A percentile compares a stretch with the other conserved stretches of the same genome.
Evolutionary conservation across 768 basidiomycete genomes (phyloP).

Genomic region (Kwoniella shandongensis): DNA sequence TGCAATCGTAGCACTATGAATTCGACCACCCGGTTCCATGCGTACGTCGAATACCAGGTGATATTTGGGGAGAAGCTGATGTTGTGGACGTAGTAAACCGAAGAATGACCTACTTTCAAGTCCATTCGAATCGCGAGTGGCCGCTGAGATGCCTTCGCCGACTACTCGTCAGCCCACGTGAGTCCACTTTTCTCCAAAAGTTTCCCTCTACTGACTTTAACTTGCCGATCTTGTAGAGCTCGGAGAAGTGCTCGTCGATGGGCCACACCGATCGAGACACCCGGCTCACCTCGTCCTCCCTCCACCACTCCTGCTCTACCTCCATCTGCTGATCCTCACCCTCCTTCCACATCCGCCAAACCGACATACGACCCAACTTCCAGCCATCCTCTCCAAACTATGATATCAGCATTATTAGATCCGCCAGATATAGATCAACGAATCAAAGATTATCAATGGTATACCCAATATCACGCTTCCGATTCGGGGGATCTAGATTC

Average conservation of each 20-base stretch:
- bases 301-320: not conserved
- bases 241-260: conserved; percentile 29
- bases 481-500: conserved; percentile 43
- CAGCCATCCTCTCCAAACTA: conserved; percentile 59
- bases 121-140: conserved; percentile 47
- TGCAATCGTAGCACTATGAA: conserved; percentile 51
- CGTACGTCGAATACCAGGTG: conserved; percentile 27
- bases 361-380: conserved; percentile 2
- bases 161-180: conserved; percentile 17
- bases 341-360: not conserved
- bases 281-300: conserved; percentile 17
- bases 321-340: not conserved
- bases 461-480: conserved; percentile 45
- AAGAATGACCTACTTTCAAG: conserved; percentile 35
- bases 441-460: conserved; percentile 42
- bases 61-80: conserved; percentile 1
- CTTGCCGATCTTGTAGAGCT: conserved; percentile 7
- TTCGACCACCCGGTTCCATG: conserved; percentile 45
- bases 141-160: conserved; percentile 17
- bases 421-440: conserved; percentile 37
- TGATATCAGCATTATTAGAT: conserved; percentile 60
- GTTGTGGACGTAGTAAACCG: conserved; percentile 24
- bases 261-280: conserved; percentile 12
- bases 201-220: not conserved
- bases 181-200: not conserved